A percentile compares a stretch with the other conserved stretches of the same genome.
phyloP scores from a whole-genome alignment of 2,329 filamentous ascomycete species.

The Sclerotinia spermophila region DNA sequence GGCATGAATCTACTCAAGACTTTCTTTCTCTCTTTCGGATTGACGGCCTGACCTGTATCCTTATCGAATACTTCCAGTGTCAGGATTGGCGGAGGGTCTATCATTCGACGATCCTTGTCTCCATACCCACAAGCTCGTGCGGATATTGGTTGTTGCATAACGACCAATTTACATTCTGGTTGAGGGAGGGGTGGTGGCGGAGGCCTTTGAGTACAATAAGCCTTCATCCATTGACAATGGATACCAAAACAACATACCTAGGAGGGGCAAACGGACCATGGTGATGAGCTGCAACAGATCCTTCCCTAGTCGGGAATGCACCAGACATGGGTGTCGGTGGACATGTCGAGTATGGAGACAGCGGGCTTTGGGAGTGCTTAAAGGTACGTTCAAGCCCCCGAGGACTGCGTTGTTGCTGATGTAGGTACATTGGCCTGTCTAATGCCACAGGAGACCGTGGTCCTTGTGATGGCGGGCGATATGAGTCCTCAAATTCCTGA shows the following conservation, averaged over 20 bases:
- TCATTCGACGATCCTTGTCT: conserved; percentile 74
- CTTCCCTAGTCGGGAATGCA: conserved; percentile 3
- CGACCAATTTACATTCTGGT: conserved; percentile 5
- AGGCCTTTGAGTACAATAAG: conserved; percentile 8
- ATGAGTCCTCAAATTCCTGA: background rate
- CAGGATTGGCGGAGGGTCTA: conserved; percentile 80
- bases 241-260: conserved; percentile 14
- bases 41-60: conserved; percentile 1
- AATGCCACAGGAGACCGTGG: conserved; percentile 10
- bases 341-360: background rate
- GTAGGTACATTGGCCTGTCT: conserved; percentile 11
- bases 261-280: conserved; percentile 14
- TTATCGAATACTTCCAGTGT: conserved; percentile 32
- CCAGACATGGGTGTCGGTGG: conserved; percentile 5
- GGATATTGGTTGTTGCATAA: conserved; percentile 66
- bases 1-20: conserved; percentile 8
- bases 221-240: conserved; percentile 11
- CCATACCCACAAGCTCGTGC: conserved; percentile 80
- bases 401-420: conserved; percentile 15
- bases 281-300: conserved; percentile 12
- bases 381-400: conserved; percentile 12
- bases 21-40: conserved; percentile 5
- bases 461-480: conserved; percentile 15
- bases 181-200: conserved; percentile 11
- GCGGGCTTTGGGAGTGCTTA: conserved; percentile 13